Base-by-base conservation (phyloP, 768 basidiomycete species). In the Lyophyllum atratum region DNA sequence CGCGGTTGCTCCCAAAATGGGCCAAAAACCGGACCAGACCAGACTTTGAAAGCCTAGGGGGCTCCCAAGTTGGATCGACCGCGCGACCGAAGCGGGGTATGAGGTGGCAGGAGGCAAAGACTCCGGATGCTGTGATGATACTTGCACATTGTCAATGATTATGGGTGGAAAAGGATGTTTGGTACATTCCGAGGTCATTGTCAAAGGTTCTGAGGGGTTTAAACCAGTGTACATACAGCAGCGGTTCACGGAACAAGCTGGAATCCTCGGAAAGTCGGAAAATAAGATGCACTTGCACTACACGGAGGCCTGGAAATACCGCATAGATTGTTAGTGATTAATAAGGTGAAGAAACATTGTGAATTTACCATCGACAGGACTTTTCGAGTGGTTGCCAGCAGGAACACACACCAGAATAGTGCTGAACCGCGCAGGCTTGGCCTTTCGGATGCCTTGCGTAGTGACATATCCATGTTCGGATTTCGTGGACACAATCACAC, bases 21-120 rank as follows among this genome's bases (percentile, higher is more conserved):
- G n/a, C n/a, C n/a, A n/a, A n/a, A n/a, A n/a, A n/a, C n/a, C n/a
- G n/a, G n/a, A n/a, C n/a, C n/a, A n/a, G n/a, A n/a, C n/a, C n/a
- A n/a, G n/a, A n/a, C n/a, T n/a, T n/a, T n/a, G n/a, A n/a, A n/a
- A n/a, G n/a, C n/a, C n/a, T n/a, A n/a, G n/a, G n/a, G n/a, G n/a
- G n/a, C n/a, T n/a, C n/a, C n/a, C n/a, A n/a, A n/a, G n/a, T n/a
- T n/a, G n/a, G 33, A 50, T 59, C 40, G 26, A 56, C 26, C 4
- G 54, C n/a, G 15, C 12, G 24, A 7, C 66, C 55, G 64, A 58
- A 68, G 9, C 55, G 46, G 0, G 70, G 71, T 10, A 70, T 58
- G 6, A 74, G 60, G 51, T 74, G 71, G 42, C 71, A 72, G 12
- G 66, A 65, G 14, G 66, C 60, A 3, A 66, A 19, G 24, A 74